Evolutionary conservation across 345 rosid genomes (phyloP).

Genomic region (Hibiscus mutabilis): DNA sequence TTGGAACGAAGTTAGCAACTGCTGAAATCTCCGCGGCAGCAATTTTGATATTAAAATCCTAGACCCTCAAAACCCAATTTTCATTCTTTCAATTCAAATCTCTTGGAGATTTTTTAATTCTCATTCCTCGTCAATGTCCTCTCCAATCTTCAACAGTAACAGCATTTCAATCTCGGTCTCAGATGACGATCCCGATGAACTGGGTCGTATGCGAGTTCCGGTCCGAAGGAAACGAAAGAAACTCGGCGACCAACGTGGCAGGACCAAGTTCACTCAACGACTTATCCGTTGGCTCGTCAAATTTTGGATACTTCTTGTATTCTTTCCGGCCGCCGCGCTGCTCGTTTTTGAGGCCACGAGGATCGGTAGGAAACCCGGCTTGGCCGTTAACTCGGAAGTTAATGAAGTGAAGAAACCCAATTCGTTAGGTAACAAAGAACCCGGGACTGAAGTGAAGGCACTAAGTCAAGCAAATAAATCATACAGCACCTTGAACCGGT

Average conservation of each 20-base stretch:
- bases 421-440: no score
- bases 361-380: conserved; percentile 34
- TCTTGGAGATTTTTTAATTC: not conserved
- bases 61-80: no score
- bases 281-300: conserved; percentile 40
- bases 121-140: conserved; percentile 14
- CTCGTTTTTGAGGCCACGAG: conserved; percentile 60
- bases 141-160: conserved; percentile 30
- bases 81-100: not conserved
- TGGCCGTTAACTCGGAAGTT: conserved; percentile 7
- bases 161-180: conserved; percentile 59
- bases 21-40: no score
- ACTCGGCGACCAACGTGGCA: conserved; percentile 18
- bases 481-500: conserved; percentile 39
- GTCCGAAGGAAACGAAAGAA: conserved; percentile 72
- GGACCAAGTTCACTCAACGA: conserved; percentile 38
- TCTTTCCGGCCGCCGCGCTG: conserved; percentile 45
- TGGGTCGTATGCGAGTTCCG: conserved; percentile 52
- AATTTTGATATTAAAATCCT: no score
- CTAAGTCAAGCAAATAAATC: no score
- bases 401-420: no score
- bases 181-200: conserved; percentile 67
- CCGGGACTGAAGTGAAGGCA: no score
- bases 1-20: no score
- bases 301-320: conserved; percentile 55